phyloP scores from a whole-genome alignment of 176 grass and related monocot genomes.

The Microstegium vimineum region DNA sequence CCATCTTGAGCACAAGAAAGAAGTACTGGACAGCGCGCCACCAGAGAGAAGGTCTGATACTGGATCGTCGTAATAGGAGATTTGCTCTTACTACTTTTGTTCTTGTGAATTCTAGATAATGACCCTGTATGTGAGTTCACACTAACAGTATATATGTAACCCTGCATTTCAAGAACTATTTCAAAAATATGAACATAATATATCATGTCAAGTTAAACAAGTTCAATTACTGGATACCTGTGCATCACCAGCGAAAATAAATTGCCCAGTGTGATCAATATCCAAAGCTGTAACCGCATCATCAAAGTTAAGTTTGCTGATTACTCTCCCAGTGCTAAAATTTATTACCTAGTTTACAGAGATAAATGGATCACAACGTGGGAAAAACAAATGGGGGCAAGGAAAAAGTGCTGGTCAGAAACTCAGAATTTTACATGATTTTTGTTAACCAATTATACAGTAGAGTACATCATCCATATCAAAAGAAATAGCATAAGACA shows the following conservation, averaged over 20 bases:
- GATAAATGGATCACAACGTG: constrained; percentile 26
- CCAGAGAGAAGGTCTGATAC: constrained; percentile 86
- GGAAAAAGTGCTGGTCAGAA: not conserved
- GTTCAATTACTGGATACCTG: constrained; percentile 54
- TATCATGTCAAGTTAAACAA: constrained; percentile 2
- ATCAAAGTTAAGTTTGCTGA: constrained; percentile 90
- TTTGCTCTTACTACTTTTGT: constrained; percentile 77
- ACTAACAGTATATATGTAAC: constrained; percentile 73
- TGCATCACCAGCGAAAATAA: constrained; percentile 88
- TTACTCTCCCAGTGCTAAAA: constrained; percentile 94
- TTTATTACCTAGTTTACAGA: constrained; percentile 71
- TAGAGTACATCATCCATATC: not conserved
- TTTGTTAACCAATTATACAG: not conserved
- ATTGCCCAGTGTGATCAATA: constrained; percentile 88
- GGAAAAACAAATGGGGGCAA: not conserved
- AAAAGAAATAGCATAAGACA: not conserved
- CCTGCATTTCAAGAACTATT: constrained; percentile 48
- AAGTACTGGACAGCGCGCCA: constrained; percentile 80
- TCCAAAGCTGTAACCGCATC: constrained; percentile 89
- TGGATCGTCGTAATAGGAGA: constrained; percentile 72
- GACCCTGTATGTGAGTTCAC: constrained; percentile 85
- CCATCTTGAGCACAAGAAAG: constrained; percentile 92
- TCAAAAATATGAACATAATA: constrained; percentile 21
- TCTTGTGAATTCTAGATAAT: constrained; percentile 80
- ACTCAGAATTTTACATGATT: constrained; percentile 22